phyloP scores from a whole-genome alignment of 208 protist species.

The Angomonas ambiguus region DNA sequence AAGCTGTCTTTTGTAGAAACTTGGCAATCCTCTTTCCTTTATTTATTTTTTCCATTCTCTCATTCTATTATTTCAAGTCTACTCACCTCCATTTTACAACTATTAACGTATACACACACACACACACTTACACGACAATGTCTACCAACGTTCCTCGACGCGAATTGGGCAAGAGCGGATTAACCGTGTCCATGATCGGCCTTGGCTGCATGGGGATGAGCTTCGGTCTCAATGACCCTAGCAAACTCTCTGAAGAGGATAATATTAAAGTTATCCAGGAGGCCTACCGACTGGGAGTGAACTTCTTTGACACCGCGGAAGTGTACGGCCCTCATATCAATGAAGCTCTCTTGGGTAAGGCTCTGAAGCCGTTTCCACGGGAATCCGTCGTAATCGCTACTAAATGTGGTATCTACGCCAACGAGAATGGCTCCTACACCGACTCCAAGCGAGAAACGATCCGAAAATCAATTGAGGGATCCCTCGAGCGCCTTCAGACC shows the following conservation, averaged over 20 bases:
- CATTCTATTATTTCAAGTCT: background rate
- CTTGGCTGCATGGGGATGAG: conserved; percentile 39
- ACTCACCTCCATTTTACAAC: too few species aligned
- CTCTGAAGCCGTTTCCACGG: conserved; percentile 17
- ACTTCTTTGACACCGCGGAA: conserved; percentile 39
- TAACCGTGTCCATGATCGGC: conserved; percentile 25
- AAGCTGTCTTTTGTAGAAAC: too few species aligned
- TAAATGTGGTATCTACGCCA: conserved; percentile 24
- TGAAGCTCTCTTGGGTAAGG: conserved; percentile 28
- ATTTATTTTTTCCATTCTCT: conserved; percentile 10
- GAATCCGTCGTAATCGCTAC: conserved; percentile 28
- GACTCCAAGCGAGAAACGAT: conserved; percentile 20
- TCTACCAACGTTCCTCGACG: background rate
- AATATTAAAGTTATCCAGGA: conserved; percentile 24
- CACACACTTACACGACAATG: background rate
- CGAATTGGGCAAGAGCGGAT: conserved; percentile 18
- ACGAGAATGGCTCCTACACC: background rate
- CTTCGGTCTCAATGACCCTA: conserved; percentile 17
- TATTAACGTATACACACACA: too few species aligned
- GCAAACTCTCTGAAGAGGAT: conserved; percentile 10
- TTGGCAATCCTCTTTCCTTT: too few species aligned
- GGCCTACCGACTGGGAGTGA: conserved; percentile 22
- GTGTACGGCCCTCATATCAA: conserved; percentile 31
- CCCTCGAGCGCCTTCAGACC: conserved; percentile 30
- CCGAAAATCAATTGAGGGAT: conserved; percentile 25